phyloP scores from a whole-genome alignment of 345 rosid genomes.

The thale cress (Arabidopsis thaliana) region TAIR10.1 NC_003070.9:27255501-27256000 shows the following conservation, averaged over 20 bases:
- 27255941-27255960: constrained; percentile 94
- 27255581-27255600: background rate
- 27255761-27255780: constrained; percentile 97
- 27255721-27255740: constrained; percentile 43
- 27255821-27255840: constrained; percentile 96
- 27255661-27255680: background rate
- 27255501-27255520: constrained; percentile 59
- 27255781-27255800: constrained; percentile 69
- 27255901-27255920: constrained; percentile 6
- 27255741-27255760: constrained; percentile 75
- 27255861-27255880: background rate
- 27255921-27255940: constrained; percentile 68
- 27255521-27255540: constrained; percentile 27
- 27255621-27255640: constrained; percentile 52
- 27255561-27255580: background rate
- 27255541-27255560: constrained; percentile 20
- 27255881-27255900: background rate
- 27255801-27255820: constrained; percentile 81
- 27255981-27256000: constrained; percentile 59
- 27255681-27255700: background rate
- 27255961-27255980: constrained; percentile 58
- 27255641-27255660: constrained; percentile 52
- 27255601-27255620: constrained; percentile 53
- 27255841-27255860: background rate
- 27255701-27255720: constrained; percentile 16